Conservation (phyloP, 768 basidiomycete species). For the Phylloporus scabripes region DNA sequence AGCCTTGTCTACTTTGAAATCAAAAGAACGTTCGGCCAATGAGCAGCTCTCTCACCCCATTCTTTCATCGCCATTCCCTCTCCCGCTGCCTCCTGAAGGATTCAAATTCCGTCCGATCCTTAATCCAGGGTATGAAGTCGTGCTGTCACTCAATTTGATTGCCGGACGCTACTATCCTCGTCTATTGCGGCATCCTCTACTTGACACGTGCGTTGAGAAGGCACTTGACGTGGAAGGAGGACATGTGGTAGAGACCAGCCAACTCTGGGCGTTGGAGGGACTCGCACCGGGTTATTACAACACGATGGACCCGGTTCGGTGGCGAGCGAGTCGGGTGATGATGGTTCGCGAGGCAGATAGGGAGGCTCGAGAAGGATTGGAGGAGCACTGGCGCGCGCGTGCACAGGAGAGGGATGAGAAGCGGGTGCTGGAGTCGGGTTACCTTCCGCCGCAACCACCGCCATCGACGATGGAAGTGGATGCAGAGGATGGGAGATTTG, state of each 20-base stretch:
- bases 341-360: slow-evolving; percentile 64
- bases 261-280: slow-evolving; percentile 71
- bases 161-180: slow-evolving; percentile 79
- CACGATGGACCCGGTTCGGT: slow-evolving; percentile 60
- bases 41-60: slow-evolving; percentile 36
- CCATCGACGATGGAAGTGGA: slow-evolving; percentile 4
- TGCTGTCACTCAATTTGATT: slow-evolving; percentile 64
- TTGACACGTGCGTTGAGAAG: slow-evolving; percentile 37
- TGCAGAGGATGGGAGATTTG: background rate
- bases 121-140: slow-evolving; percentile 52
- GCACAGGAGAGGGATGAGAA: slow-evolving; percentile 27
- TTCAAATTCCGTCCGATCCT: slow-evolving; percentile 69
- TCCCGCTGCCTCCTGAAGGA: slow-evolving; percentile 63
- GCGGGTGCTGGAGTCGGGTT: slow-evolving; percentile 10
- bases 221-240: slow-evolving; percentile 35
- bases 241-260: slow-evolving; percentile 39
- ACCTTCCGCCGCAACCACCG: slow-evolving; percentile 11
- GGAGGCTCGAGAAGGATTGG: slow-evolving; percentile 41
- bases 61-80: slow-evolving; percentile 31
- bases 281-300: slow-evolving; percentile 62
- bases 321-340: slow-evolving; percentile 43
- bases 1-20: slow-evolving; percentile 1
- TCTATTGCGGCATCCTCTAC: slow-evolving; percentile 59
- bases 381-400: slow-evolving; percentile 34
- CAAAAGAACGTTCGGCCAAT: slow-evolving; percentile 19